Evolutionary conservation across 805 yeast genomes (phyloP).

Genomic region (Scheffersomyces stipitis): DNA sequence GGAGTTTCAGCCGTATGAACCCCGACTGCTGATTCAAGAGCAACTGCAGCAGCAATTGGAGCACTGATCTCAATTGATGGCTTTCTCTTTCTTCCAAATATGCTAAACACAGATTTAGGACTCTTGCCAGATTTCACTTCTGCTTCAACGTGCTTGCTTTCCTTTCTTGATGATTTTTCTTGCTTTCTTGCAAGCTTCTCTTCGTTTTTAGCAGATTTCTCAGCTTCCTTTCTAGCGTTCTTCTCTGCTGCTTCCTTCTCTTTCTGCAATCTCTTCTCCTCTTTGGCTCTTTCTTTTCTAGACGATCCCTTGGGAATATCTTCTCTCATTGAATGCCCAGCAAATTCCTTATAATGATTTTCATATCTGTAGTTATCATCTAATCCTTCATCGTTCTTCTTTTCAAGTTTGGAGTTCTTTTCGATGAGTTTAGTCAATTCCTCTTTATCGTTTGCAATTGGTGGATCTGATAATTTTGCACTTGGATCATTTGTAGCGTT

Average conservation of each 20-base stretch:
- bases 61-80: no score
- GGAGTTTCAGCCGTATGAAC: no score
- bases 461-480: not conserved
- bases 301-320: conserved; percentile 10
- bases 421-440: not conserved
- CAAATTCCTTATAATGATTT: conserved; percentile 33
- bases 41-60: no score
- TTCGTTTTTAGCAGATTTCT: conserved; percentile 12
- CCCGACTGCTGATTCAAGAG: no score
- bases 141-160: conserved; percentile 6
- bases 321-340: conserved; percentile 29
- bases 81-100: conserved; percentile 3
- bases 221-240: conserved; percentile 7
- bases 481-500: not conserved
- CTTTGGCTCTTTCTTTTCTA: conserved; percentile 24
- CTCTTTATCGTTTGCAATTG: not conserved
- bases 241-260: conserved; percentile 9
- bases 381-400: conserved; percentile 13
- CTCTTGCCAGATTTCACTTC: conserved; percentile 2
- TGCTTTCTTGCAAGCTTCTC: conserved; percentile 8
- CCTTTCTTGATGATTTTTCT: conserved; percentile 4
- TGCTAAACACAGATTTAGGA: not conserved
- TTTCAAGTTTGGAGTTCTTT: not conserved
- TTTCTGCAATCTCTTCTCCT: conserved; percentile 17
- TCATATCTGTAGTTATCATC: conserved; percentile 22